Base-by-base conservation (phyloP, 108 stramenopile genomes). In the Discostella stelligeroides region DNA sequence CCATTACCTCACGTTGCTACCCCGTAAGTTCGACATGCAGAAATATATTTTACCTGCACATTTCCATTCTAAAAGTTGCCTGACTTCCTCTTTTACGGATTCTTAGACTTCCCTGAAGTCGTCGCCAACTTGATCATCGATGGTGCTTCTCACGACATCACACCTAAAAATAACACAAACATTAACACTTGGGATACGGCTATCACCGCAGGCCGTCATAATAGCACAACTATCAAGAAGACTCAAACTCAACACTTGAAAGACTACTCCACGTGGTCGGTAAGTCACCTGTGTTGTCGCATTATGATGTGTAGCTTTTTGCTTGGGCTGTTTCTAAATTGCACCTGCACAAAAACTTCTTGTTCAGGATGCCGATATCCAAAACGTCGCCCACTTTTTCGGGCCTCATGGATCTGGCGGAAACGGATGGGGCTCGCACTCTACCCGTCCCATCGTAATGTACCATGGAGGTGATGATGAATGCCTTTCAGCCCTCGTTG, bases 351-450 rank as follows among this genome's bases (percentile, higher is more conserved):
- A 51, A 12, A 17, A 17, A n/a, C 9, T 17, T 21, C 21, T 17
- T 17, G n/a, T 25, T 6, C 67, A 69, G 6, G 76, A 78, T 6
- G 71, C 73, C 12, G 85, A 86, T n/a, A 68, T 82, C 54, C 68
- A 60, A 18, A 34, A 34, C 15, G 82, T 83, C 29, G 80, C 42
- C 18, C 85, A 86, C 57, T 86, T 83, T 69, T 86, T 73, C 58
- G 85, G 85, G 23, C 65, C 76, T 29, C 45, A 38, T 27, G 85
- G 82, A 46, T 68, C 80, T 38, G 85, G 85, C 34, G 85, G 85
- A 29, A 86, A 86, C 48, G 85, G 80, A 27, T 86, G 85, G 85
- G 85, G 85, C 15, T 66, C 61, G 20, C 85, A 86, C 40, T 83
- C 82, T 34, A 77, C 75, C 34, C 85, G 85, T 28, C 85, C 85